phyloP scores from a whole-genome alignment of 75 land plant species.

The Picea glauca region DNA sequence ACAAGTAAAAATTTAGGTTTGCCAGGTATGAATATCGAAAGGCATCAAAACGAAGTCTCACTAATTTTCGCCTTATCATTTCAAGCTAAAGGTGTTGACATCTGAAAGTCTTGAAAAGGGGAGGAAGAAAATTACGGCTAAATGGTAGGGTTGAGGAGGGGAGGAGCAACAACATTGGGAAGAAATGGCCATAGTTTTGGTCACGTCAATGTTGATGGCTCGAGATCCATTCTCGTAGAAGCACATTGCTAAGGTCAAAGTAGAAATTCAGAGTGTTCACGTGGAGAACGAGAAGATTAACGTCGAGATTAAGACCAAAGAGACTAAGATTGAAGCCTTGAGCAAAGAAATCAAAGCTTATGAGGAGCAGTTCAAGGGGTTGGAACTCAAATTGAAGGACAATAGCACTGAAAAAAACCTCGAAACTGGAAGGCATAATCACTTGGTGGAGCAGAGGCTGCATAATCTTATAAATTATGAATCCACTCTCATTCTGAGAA shows the following conservation, averaged over 20 bases:
- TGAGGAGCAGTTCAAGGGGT: neutral
- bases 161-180: too few relatives aligned
- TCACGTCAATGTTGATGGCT: neutral
- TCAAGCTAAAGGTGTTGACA: too few relatives aligned
- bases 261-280: neutral
- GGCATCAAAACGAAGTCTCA: too few relatives aligned
- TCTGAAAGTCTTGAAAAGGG: too few relatives aligned
- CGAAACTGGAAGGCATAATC: neutral
- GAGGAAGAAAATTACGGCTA: too few relatives aligned
- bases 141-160: too few relatives aligned
- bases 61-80: too few relatives aligned
- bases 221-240: neutral
- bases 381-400: neutral
- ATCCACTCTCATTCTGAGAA: neutral
- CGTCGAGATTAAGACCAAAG: neutral
- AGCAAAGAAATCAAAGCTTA: slow-evolving; percentile 5
- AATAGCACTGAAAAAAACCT: neutral
- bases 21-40: too few relatives aligned
- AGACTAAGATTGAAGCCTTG: slow-evolving; percentile 12
- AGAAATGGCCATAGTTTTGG: too few relatives aligned
- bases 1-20: too few relatives aligned
- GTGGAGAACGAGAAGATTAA: slow-evolving; percentile 2
- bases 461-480: slow-evolving; percentile 4
- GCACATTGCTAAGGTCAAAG: neutral
- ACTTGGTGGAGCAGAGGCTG: slow-evolving; percentile 6